Percentiles rank a stretch among this genome's conserved stretches.
Conservation (phyloP, 768 basidiomycete genomes). For the Rhodotorula taiwanensis region DNA sequence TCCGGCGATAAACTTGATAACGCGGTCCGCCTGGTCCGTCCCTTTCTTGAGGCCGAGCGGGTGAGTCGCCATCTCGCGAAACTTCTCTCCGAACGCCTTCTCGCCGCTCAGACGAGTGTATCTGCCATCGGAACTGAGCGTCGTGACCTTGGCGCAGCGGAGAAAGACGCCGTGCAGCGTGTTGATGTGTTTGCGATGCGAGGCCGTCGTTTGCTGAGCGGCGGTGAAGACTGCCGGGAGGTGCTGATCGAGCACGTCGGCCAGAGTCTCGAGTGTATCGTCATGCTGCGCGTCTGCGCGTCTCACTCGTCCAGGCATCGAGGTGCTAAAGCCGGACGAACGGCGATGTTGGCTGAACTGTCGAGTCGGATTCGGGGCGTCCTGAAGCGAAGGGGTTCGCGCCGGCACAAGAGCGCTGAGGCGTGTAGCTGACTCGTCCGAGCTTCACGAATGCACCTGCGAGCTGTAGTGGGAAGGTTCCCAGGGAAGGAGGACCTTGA, state of each 20-base stretch:
- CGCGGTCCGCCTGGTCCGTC: slow-evolving; percentile 61
- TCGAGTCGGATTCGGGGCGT: too few species aligned
- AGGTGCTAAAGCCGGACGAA: background rate
- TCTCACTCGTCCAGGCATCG: background rate
- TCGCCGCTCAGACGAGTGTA: slow-evolving; percentile 63
- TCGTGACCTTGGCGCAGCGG: slow-evolving; percentile 55
- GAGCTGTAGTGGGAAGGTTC: too few species aligned
- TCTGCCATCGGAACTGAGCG: slow-evolving; percentile 40
- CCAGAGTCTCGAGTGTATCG: slow-evolving; percentile 25
- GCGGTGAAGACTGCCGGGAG: slow-evolving; percentile 21
- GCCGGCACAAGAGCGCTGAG: too few species aligned
- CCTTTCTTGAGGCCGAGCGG: slow-evolving; percentile 75
- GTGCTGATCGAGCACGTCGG: slow-evolving; percentile 6
- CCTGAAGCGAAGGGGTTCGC: too few species aligned
- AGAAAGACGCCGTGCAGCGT: slow-evolving; percentile 71
- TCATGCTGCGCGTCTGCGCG: background rate
- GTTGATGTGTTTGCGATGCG: slow-evolving; percentile 84
- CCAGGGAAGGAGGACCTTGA: too few species aligned
- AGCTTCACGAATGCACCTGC: too few species aligned
- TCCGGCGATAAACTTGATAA: slow-evolving; percentile 71
- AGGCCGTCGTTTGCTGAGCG: slow-evolving; percentile 46
- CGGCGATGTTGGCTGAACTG: background rate
- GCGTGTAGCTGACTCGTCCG: too few species aligned
- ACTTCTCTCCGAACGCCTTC: slow-evolving; percentile 61
- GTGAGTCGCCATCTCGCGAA: slow-evolving; percentile 55